These are phyloP conservation scores for Primulina huaijiensis DNA, from an alignment of 257 asterid species.

Conservation along the genomic window DNA sequence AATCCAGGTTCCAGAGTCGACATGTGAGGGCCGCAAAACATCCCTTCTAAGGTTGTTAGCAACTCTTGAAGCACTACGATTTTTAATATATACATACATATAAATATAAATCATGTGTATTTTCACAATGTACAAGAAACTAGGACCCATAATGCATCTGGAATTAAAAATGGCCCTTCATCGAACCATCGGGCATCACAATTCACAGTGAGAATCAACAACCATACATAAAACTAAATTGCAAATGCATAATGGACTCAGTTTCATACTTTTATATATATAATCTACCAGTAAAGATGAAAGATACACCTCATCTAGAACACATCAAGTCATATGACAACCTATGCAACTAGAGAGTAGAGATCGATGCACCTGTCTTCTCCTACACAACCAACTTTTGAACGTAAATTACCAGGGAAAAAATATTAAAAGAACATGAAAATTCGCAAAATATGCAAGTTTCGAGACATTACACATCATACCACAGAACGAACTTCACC, in stretches of 20 bases:
- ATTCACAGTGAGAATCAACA: neutral
- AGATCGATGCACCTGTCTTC: conserved; percentile 31
- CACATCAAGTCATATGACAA: conserved; percentile 36
- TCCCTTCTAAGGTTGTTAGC: too few species aligned
- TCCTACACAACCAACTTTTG: conserved; percentile 20
- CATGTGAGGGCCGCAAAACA: too few species aligned
- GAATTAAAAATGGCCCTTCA: neutral
- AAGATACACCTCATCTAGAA: conserved; percentile 22
- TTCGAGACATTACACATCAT: conserved; percentile 29
- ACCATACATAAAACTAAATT: neutral
- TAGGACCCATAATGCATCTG: neutral
- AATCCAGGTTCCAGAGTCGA: too few species aligned
- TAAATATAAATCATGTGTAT: too few species aligned
- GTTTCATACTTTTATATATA: conserved; percentile 7
- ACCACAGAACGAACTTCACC: conserved; percentile 24
- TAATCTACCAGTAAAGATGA: conserved; percentile 13
- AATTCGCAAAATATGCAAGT: conserved; percentile 36
- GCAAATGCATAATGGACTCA: neutral
- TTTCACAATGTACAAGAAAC: too few species aligned
- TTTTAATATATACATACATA: too few species aligned
- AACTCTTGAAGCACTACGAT: too few species aligned
- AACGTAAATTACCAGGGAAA: conserved; percentile 21
- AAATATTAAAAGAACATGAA: conserved; percentile 29
- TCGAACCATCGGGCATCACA: neutral
- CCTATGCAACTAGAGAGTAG: conserved; percentile 30